Evolutionary conservation across 1,284 basidiomycete genomes (phyloP), one percentile per base, ranked within the genome.

Genomic region (Naganishia liquefaciens): DNA sequence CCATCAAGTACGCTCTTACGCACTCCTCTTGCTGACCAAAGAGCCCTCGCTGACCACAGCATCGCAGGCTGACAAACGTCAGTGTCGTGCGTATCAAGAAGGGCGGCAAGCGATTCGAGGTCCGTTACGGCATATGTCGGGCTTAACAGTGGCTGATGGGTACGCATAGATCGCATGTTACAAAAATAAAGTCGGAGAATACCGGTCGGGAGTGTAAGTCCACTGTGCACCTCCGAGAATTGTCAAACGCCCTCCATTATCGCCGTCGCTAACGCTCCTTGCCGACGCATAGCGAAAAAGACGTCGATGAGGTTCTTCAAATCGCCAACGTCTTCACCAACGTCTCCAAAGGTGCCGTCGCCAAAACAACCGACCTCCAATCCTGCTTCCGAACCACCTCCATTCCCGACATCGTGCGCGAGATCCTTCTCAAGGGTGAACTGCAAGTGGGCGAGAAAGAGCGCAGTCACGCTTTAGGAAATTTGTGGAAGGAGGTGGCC

Each of bases 151-250:
- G 33, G 39, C 39, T 54, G 17, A 44, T 28, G 17, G 25, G 13
- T 5, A 3, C 2, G 15, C 27, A 27, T 67, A 93, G 91, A 90
- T 99, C 71, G 95, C 95, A 53, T 98, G 94, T 79, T 98, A 98
- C 82, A 97, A 98, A 83, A 99, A 99, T 81, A 98, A 98, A 81
- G 95, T 98, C 23, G 90, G 93, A 71, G 94, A 97, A 79, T 99
- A 90, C 87, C 82, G 95, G 64, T 91, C 86, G 62, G 93, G 93
- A 68, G 89, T 95, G 88, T 90, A 76, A 75, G 87, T 82, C 30
- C 46, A 33, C 39, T 46, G 21, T 15, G n/a, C n/a, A n/a, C 17
- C 55, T 54, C n/a, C 30, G 2, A 11, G 10, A 13, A 33, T 47
- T 21, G 25, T 33, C 13, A 15, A 15, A 25, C n/a, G 17, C 13